These are phyloP conservation scores for Guyanaporus albipodus DNA, from an alignment of 768 basidiomycete species.

Conservation along the genomic window DNA sequence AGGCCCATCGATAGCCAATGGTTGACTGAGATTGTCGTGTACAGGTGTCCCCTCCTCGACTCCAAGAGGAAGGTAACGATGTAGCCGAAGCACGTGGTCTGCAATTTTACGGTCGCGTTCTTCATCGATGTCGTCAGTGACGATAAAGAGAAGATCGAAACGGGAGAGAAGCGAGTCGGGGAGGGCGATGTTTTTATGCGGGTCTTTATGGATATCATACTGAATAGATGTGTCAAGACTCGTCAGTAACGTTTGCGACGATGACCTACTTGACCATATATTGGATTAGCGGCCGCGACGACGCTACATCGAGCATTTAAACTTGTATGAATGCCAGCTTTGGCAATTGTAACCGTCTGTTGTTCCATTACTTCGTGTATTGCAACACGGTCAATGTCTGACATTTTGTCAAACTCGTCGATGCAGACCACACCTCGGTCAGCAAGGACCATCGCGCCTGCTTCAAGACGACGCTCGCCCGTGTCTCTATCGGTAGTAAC, in stretches of 20 bases:
- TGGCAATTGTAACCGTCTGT: slow-evolving; percentile 98
- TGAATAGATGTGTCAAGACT: slow-evolving; percentile 32
- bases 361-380: slow-evolving; percentile 99
- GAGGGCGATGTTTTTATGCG: slow-evolving; percentile 96
- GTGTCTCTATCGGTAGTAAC: slow-evolving; percentile 99
- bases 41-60: slow-evolving; percentile 94
- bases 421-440: slow-evolving; percentile 99
- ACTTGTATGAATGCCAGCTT: slow-evolving; percentile 98
- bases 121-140: slow-evolving; percentile 98
- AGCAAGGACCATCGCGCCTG: slow-evolving; percentile 98
- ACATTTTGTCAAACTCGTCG: slow-evolving; percentile 99
- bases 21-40: slow-evolving; percentile 83
- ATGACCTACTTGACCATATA: slow-evolving; percentile 83
- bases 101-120: slow-evolving; percentile 90
- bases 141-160: slow-evolving; percentile 97
- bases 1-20: slow-evolving; percentile 84
- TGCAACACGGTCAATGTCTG: slow-evolving; percentile 95
- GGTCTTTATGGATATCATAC: slow-evolving; percentile 99
- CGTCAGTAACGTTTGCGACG: neutral
- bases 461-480: slow-evolving; percentile 93
- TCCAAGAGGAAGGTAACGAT: slow-evolving; percentile 93
- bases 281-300: slow-evolving; percentile 96
- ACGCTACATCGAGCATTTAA: slow-evolving; percentile 98
- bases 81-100: slow-evolving; percentile 96
- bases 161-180: slow-evolving; percentile 97